Percentiles rank a stretch among this genome's conserved stretches.
These are phyloP conservation scores for Aspergillus bertholletiae DNA, from an alignment of 495 filamentous ascomycete species.

Conservation along the genomic window DNA sequence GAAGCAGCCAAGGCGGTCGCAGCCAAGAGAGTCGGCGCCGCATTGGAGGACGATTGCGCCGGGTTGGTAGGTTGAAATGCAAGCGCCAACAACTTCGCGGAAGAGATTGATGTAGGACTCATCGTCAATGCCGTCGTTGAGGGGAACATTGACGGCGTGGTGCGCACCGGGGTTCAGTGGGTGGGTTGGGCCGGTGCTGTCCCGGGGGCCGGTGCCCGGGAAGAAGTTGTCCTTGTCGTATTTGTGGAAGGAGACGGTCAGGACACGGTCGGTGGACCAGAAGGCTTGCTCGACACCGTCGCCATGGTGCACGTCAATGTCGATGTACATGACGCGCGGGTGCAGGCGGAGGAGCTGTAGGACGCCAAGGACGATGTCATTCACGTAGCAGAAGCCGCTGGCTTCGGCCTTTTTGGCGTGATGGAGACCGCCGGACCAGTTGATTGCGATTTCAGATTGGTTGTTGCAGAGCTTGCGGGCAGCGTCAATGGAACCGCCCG, in stretches of 20 bases:
- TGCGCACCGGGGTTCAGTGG: constrained; percentile 60
- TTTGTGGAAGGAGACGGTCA: constrained; percentile 97
- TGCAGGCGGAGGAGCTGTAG: constrained; percentile 84
- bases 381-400: constrained; percentile 95
- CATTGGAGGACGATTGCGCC: constrained; percentile 92
- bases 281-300: constrained; percentile 98
- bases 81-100: constrained; percentile 71
- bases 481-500: constrained; percentile 85
- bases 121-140: constrained; percentile 84
- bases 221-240: constrained; percentile 81
- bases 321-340: constrained; percentile 91
- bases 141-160: constrained; percentile 63
- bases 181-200: constrained; percentile 56
- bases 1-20: constrained; percentile 91
- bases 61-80: constrained; percentile 73
- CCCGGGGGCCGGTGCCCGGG: constrained; percentile 60
- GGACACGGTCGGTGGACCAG: constrained; percentile 91
- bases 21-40: constrained; percentile 90
- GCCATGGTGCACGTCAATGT: constrained; percentile 97
- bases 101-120: constrained; percentile 84
- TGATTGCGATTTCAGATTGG: constrained; percentile 93
- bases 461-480: constrained; percentile 81
- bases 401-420: constrained; percentile 95
- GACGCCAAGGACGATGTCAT: constrained; percentile 95
- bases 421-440: constrained; percentile 98